Evolutionary conservation across 2,329 filamentous ascomycete genomes (phyloP).

Genomic region (Canariomyces notabilis): DNA sequence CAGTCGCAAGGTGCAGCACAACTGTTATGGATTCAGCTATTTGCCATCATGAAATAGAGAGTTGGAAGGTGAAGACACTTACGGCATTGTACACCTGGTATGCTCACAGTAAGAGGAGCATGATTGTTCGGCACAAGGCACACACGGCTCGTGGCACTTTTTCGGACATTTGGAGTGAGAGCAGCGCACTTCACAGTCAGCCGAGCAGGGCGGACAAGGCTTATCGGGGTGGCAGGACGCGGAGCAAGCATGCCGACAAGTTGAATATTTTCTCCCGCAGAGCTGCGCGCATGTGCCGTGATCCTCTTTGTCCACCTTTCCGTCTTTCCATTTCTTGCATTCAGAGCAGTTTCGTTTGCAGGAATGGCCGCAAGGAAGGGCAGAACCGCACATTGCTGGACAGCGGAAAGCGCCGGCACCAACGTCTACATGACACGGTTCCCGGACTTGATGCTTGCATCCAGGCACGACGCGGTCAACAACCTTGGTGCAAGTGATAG

Average conservation of each 20-base stretch:
- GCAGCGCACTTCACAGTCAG: constrained; percentile 11
- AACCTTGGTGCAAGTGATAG: background rate
- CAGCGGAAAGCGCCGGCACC: background rate
- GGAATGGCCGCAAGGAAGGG: background rate
- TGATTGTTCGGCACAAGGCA: constrained; percentile 20
- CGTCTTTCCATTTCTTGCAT: background rate
- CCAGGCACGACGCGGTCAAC: background rate
- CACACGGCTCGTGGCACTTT: constrained; percentile 17
- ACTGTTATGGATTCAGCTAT: constrained; percentile 32
- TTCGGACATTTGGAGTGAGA: constrained; percentile 15
- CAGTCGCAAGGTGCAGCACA: constrained; percentile 65
- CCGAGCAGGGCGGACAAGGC: background rate
- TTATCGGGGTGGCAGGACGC: constrained; percentile 44
- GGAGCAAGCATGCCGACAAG: constrained; percentile 48
- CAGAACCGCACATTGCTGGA: background rate
- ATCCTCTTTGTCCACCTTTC: background rate
- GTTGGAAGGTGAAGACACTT: too few species aligned
- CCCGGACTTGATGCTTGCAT: background rate
- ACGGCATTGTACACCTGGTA: background rate
- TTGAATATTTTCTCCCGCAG: constrained; percentile 10
- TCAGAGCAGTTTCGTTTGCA: background rate
- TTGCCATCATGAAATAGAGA: constrained; percentile 35
- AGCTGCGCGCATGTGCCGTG: background rate
- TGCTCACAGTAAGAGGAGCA: constrained; percentile 20
- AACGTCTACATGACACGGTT: background rate